Evolutionary conservation across 176 grass and related monocot species (phyloP).

Genomic region (Leersia perrieri): DNA sequence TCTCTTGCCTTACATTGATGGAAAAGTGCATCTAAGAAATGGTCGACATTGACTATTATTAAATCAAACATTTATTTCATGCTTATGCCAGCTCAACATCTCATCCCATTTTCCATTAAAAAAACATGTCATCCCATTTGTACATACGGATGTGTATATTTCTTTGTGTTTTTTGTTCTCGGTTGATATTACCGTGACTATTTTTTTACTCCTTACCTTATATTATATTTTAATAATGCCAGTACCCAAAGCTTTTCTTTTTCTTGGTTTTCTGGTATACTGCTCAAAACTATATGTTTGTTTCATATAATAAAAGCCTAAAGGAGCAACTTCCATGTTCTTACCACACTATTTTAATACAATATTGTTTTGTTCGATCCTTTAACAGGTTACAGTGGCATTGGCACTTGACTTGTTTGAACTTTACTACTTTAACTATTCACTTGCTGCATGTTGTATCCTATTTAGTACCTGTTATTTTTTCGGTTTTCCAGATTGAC

Average conservation of each 20-base stretch:
- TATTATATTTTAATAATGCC: not conserved
- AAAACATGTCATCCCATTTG: not conserved
- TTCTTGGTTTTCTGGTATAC: not conserved
- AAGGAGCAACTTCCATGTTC: not conserved
- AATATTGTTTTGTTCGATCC: not conserved
- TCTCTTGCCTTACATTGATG: not conserved
- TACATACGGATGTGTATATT: not conserved
- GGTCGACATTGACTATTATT: too few relatives aligned
- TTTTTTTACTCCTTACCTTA: not conserved
- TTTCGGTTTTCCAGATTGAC: conserved; percentile 53
- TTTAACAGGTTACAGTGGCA: not conserved
- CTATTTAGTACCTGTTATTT: not conserved
- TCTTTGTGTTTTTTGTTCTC: not conserved
- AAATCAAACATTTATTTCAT: conserved; percentile 8
- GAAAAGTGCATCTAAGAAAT: not conserved
- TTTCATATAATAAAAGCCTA: not conserved
- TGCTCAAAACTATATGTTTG: not conserved
- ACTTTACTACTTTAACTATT: not conserved
- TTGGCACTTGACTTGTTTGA: not conserved
- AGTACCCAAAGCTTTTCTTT: not conserved
- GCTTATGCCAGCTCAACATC: not conserved
- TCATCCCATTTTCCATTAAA: not conserved
- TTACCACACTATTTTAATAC: not conserved
- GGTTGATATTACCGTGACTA: not conserved
- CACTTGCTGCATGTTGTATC: not conserved